Conservation (phyloP, 768 basidiomycete species). For the Suillus spraguei region DNA sequence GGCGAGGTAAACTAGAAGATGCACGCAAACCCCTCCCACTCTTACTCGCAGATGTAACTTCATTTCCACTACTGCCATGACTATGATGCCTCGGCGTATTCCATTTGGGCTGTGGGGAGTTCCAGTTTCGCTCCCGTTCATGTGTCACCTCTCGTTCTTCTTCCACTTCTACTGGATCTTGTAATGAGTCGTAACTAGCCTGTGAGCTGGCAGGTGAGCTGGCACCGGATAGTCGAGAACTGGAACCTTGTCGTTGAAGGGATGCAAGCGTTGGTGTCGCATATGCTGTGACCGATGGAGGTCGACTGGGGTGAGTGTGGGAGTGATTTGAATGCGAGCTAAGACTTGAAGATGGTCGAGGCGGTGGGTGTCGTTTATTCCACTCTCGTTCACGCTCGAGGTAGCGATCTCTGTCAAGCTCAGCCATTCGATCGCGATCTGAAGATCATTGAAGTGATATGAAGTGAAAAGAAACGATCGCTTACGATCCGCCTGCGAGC, state of each 20-base stretch:
- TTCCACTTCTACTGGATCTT: conserved; percentile 34
- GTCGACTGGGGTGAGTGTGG: conserved; percentile 41
- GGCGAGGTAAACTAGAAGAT: conserved; percentile 22
- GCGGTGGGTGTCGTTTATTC: conserved; percentile 47
- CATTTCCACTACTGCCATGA: conserved; percentile 13
- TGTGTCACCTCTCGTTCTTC: conserved; percentile 39
- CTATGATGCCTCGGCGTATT: conserved; percentile 24
- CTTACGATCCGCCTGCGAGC: conserved; percentile 59
- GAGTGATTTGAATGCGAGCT: conserved; percentile 37
- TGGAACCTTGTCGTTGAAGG: conserved; percentile 37
- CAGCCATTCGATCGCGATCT: conserved; percentile 50
- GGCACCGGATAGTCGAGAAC: conserved; percentile 26
- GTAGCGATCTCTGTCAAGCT: conserved; percentile 45
- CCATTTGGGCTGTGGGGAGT: conserved; percentile 66
- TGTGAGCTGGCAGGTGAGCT: conserved; percentile 46
- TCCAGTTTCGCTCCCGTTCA: conserved; percentile 71
- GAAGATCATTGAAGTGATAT: conserved; percentile 7
- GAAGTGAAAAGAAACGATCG: conserved; percentile 7
- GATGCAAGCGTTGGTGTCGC: conserved; percentile 33
- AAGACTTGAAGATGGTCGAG: conserved; percentile 48
- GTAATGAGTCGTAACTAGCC: conserved; percentile 31
- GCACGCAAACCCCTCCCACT: conserved; percentile 18
- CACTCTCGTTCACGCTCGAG: conserved; percentile 56
- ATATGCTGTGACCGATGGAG: conserved; percentile 41
- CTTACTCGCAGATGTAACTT: conserved; percentile 17